Base-by-base conservation (phyloP, 2,329 filamentous ascomycete genomes). In the Pyricularia sp. region DNA sequence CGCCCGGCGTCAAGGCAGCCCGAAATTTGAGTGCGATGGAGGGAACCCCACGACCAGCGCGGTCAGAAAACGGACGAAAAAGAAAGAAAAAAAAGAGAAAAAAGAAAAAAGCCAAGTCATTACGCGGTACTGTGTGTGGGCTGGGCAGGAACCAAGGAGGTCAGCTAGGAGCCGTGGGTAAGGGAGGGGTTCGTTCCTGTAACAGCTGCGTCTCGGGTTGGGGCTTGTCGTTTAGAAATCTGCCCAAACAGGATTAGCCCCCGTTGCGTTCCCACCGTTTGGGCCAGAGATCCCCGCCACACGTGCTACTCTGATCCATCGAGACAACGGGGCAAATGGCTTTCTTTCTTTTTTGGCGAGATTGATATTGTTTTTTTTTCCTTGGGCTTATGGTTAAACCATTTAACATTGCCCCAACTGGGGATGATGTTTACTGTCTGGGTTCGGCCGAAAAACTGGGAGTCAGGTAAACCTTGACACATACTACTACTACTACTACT, bases 141-240 rank as follows among this genome's bases (percentile, higher is more conserved):
- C 12, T 36, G 42, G 42, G 17, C 42, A 50, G 42, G 42, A 50
- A n/a, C 33, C 33, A 36, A 12, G 33, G 12, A 14, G 33, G 10
- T 36, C 10, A 36, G 42, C 42, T n/a, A 20, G 42, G 42, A n/a
- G 42, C 4, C 17, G 9, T 65, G 64, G 31, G 30, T 31, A 31
- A 28, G 64, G 20, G 28, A 26, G 28, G 25, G 64, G 64, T 65
- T 42, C 31, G 64, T 31, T 31, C 72, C 73, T 82, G 82, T 82
- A 79, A 81, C 82, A 83, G 79, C 79, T 74, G 71, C 78, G 83
- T 85, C 82, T 84, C 81, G 81, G 75, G 75, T 81, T 71, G 79
- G 78, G n/a, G 31, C 64, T 65, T 36, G 64, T 31, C n/a, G 82
- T 84, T 83, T 82, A 76, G 77, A 74, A 74, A 26, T 67, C 17